These are phyloP conservation scores for Kodamaea fungicola DNA, from an alignment of 1,139 yeast species.

Conservation along the genomic window DNA sequence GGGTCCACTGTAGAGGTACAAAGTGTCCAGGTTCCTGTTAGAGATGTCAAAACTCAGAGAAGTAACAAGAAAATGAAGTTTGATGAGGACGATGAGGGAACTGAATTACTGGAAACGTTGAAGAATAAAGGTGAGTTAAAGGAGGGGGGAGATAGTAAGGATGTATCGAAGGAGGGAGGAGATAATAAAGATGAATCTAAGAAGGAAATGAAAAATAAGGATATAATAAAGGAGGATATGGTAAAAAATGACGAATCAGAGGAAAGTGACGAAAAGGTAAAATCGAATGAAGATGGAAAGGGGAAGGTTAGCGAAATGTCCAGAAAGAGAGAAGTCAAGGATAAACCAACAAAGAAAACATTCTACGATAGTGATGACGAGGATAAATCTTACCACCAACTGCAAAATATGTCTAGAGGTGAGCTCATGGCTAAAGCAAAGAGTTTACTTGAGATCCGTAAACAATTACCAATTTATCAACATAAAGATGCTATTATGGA, in stretches of 20 bases:
- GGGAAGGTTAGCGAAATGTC: no score
- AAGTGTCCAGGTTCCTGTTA: conserved; percentile 4
- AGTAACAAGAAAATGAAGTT: conserved; percentile 31
- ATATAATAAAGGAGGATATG: neutral
- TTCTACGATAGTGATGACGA: conserved; percentile 23
- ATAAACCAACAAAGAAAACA: neutral
- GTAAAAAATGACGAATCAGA: neutral
- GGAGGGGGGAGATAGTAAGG: neutral
- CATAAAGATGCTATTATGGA: conserved; percentile 63
- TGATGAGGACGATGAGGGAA: conserved; percentile 15
- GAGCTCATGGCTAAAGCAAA: conserved; percentile 41
- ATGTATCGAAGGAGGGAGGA: neutral
- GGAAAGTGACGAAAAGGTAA: neutral
- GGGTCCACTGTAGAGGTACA: neutral
- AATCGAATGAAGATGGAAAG: neutral
- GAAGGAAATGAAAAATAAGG: conserved; percentile 1
- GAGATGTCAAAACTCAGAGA: conserved; percentile 9
- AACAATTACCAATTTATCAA: conserved; percentile 70
- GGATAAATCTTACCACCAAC: conserved; percentile 13
- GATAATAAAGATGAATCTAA: neutral
- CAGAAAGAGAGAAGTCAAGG: neutral
- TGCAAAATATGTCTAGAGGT: conserved; percentile 8
- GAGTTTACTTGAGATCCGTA: conserved; percentile 48
- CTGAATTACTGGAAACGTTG: neutral
- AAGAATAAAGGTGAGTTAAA: neutral